A percentile compares a stretch with the other conserved stretches of the same genome.
phyloP scores from a whole-genome alignment of 345 rosid genomes.

The Trapa bicornis region DNA sequence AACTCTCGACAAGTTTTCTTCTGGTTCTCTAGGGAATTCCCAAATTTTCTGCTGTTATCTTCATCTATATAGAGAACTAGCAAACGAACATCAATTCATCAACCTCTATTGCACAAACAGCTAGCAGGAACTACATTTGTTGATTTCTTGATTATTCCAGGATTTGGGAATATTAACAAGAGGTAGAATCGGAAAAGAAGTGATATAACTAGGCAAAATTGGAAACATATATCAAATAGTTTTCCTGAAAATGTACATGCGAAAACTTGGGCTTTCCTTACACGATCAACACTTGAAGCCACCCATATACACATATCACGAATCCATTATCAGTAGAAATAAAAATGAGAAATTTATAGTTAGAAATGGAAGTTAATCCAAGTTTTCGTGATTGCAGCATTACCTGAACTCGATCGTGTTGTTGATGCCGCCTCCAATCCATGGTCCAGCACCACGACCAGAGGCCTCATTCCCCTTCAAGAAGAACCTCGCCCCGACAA shows the following conservation, averaged over 20 bases:
- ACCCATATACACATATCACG: neutral
- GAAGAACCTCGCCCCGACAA: slow-evolving; percentile 70
- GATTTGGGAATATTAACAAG: too few species aligned
- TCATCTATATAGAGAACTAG: too few species aligned
- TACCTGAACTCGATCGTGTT: slow-evolving; percentile 51
- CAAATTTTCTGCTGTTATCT: neutral
- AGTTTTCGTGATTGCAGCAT: neutral
- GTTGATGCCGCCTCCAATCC: slow-evolving; percentile 35
- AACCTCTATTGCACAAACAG: too few species aligned
- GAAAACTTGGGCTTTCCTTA: too few species aligned
- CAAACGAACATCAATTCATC: too few species aligned
- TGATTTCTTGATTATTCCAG: too few species aligned
- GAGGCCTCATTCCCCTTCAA: slow-evolving; percentile 70
- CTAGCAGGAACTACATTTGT: too few species aligned
- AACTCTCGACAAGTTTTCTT: neutral
- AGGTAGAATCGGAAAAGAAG: too few species aligned
- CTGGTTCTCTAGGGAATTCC: neutral
- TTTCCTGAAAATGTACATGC: too few species aligned
- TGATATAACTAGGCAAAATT: too few species aligned
- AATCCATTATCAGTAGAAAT: neutral
- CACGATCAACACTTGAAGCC: too few species aligned
- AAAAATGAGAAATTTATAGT: neutral
- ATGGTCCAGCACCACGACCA: slow-evolving; percentile 27
- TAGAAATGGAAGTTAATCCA: neutral
- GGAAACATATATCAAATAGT: too few species aligned